Evolutionary conservation across 179 eudicot species (phyloP), one percentile per base, ranked within the genome.

Genomic region (Patellifolia procumbens): DNA sequence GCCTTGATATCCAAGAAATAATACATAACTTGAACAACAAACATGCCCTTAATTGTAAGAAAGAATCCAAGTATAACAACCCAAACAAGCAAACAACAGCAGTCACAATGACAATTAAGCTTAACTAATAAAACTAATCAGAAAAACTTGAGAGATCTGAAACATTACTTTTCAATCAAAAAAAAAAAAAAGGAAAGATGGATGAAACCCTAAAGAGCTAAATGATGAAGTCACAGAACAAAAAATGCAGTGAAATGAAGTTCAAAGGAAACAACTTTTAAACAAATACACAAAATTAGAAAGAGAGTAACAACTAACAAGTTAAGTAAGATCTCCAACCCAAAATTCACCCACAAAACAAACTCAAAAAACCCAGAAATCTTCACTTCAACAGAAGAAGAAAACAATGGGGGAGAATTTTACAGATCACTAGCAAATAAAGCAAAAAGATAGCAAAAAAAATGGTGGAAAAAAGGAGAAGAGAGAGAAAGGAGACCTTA

Each of bases 401-500:
- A 48, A 32, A 48, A 46, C 39, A 52, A 26, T 53, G 35, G 46
- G 32, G 32, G 31, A 37, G 13, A 60, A 59, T 43, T 1, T 22
- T 39, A 16, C 28, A 70, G 79, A 64, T 75, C 60, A 48, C 16
- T 12, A 11, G 46, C 42, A 66, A 20, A 78, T 2, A 22, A 19
- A 52, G 11, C 46, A 48, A 55, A 37, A 17, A 17, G 26, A 45
- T 68, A 32, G 22, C 78, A 24, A 22, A n/a, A 32, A 52, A 58
- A 7, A 20, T 26, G 1, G 45, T 17, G 61, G 61, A 45, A 19
- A 7, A 1, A 32, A 13, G 7, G 11, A 19, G 43, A 58, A n/a
- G 45, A 43, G 72, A 53, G 51, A 37, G 12, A 78, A 75, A 68
- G 49, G 28, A 28, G 37, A 81, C 83, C 84, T 84, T 84, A 73